A percentile compares a stretch with the other conserved stretches of the same genome.
Conservation (phyloP, 1,284 basidiomycete species). For the Ustilago vetiveriae region DNA sequence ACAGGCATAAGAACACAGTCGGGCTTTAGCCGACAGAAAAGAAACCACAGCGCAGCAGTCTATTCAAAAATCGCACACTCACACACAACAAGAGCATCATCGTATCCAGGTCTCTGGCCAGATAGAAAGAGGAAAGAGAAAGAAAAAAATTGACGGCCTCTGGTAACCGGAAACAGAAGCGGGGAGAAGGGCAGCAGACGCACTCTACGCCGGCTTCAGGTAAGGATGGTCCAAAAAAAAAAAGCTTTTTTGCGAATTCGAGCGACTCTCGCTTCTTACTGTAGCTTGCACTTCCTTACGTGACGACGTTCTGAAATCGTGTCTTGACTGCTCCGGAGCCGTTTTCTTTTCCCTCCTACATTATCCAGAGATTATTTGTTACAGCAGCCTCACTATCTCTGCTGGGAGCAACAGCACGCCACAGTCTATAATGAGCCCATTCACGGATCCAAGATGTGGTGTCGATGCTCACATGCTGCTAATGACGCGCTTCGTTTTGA, state of each 20-base stretch:
- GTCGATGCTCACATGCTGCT: neutral
- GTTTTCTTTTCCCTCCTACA: no score
- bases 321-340: no score
- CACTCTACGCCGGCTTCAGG: no score
- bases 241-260: neutral
- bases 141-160: neutral
- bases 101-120: slow-evolving; percentile 19
- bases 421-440: neutral
- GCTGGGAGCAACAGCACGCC: neutral
- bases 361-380: no score
- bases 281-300: no score
- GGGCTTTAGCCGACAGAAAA: slow-evolving; percentile 1
- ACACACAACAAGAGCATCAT: neutral
- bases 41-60: no score
- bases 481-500: neutral
- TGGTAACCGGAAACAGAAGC: neutral
- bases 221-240: no score
- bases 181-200: no score
- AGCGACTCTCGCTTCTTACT: no score
- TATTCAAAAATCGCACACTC: no score
- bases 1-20: slow-evolving; percentile 5
- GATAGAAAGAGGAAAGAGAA: neutral
- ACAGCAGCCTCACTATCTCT: neutral
- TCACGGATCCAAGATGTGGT: no score
- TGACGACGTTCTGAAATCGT: no score